Conservation (phyloP, 2,329 filamentous ascomycete species). For the Phialophora expanda region DNA sequence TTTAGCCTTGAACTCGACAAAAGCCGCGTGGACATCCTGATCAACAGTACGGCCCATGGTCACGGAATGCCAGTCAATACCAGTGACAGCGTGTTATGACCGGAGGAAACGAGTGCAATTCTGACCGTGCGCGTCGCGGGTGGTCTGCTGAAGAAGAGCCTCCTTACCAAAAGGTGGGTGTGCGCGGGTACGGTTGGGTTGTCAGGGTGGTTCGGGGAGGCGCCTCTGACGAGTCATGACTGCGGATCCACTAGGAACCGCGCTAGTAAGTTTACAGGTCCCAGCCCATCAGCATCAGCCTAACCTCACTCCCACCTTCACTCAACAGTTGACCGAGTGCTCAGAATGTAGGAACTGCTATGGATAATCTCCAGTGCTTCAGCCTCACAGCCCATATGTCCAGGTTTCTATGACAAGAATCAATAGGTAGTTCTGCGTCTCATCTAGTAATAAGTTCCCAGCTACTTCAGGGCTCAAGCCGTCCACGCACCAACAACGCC, state of each 20-base stretch:
- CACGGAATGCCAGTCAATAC: neutral
- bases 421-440: slow-evolving; percentile 4
- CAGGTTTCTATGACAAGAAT: neutral
- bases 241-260: slow-evolving; percentile 9
- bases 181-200: slow-evolving; percentile 3
- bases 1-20: slow-evolving; percentile 61
- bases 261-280: slow-evolving; percentile 15
- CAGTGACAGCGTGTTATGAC: neutral
- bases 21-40: slow-evolving; percentile 59
- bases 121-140: slow-evolving; percentile 3
- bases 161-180: slow-evolving; percentile 19
- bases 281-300: neutral
- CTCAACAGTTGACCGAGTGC: neutral
- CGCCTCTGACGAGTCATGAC: slow-evolving; percentile 16
- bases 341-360: neutral
- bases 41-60: slow-evolving; percentile 59
- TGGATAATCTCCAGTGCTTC: neutral
- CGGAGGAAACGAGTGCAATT: neutral
- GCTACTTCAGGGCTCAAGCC: neutral
- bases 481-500: neutral
- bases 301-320: neutral
- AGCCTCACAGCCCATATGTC: neutral
- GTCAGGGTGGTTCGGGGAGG: neutral
- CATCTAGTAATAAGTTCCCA: too few relatives aligned
- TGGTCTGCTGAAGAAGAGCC: slow-evolving; percentile 15